A percentile compares a stretch with the other conserved stretches of the same genome.
Conservation (phyloP, 1,139 yeast genomes). For the Zygoascus sp. region DNA sequence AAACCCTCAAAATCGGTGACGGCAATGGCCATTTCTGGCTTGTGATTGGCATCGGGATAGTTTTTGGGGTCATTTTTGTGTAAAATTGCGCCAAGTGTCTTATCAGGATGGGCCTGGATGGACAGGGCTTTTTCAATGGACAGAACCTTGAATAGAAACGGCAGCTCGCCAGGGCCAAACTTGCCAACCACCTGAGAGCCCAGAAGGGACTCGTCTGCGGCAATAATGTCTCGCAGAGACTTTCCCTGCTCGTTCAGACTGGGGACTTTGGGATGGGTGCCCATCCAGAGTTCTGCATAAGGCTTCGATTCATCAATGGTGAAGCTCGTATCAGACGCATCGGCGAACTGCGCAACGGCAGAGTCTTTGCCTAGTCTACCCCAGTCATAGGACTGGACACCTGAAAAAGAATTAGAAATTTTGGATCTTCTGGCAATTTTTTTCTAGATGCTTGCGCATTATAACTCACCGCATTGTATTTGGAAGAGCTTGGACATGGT, state of each 20-base stretch:
- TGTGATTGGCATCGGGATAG: constrained; percentile 97
- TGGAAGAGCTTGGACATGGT: constrained; percentile 28
- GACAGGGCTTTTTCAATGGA: constrained; percentile 89
- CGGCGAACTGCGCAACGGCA: constrained; percentile 85
- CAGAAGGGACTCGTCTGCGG: constrained; percentile 42
- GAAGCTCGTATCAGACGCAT: constrained; percentile 58
- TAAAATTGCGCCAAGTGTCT: constrained; percentile 67
- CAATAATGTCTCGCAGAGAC: constrained; percentile 61
- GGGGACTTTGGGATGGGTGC: constrained; percentile 92
- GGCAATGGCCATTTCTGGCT: constrained; percentile 99
- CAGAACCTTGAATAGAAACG: constrained; percentile 88
- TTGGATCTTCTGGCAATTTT: too few relatives aligned
- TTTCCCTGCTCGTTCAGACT: constrained; percentile 57
- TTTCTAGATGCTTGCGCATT: too few relatives aligned
- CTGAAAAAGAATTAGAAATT: too few relatives aligned
- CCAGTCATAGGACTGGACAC: constrained; percentile 71
- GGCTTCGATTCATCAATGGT: constrained; percentile 63
- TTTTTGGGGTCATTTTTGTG: constrained; percentile 82
- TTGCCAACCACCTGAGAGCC: constrained; percentile 55
- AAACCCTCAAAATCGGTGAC: constrained; percentile 94
- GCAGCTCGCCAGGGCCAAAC: constrained; percentile 75
- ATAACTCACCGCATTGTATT: constrained; percentile 35
- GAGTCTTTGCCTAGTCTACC: constrained; percentile 81
- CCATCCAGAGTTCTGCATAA: constrained; percentile 81
- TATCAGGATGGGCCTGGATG: constrained; percentile 98